Evolutionary conservation across 2,329 filamentous ascomycete genomes (phyloP), one percentile per base, ranked within the genome.

Genomic region (Xylaria polymorpha): DNA sequence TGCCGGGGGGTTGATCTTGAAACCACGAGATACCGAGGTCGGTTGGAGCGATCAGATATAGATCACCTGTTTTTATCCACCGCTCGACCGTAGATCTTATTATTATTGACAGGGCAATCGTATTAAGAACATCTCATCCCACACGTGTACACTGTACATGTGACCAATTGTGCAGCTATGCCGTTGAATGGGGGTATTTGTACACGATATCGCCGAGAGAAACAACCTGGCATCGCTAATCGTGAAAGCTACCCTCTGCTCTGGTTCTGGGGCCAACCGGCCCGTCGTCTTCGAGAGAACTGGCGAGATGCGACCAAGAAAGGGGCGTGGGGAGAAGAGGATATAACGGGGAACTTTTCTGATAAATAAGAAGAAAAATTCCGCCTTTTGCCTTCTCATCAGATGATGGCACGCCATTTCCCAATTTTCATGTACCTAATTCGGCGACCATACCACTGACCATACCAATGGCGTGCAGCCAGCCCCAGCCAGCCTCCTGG

Each of bases 401-500:
- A 60, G 63, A 46, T 55, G 48, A 66, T 61, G 39, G 20, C 18
- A 39, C 57, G 48, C 41, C 44, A 35, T 61, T 50, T 64, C 29
- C 65, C 35, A 22, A 22, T 64, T 48, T 41, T 60, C 46, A 58
- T 41, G 61, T 67, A 41, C 37, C 64, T 53, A 57, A 48, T 35
- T 61, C 61, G 62, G 57, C 63, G 63, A 65, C 55, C 63, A 53
- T 65, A 15, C 37, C 44, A 59, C 59, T 65, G 63, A 65, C 55
- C 63, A 53, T 65, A 15, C 37, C 44, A 59, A 65, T 65, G 63
- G 63, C 62, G 55, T 64, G 62, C 63, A 65, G 63, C 22, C 37
- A 58, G 55, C 48, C 57, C 61, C 56, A 64, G 66, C 66, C 66
- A 61, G 57, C 66, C 66, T 65, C 66, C 57, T 69, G 67, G 67